Evolutionary conservation across 768 basidiomycete species (phyloP), one percentile per base, ranked within the genome.

Genomic region (Filobasidium floriforme): DNA sequence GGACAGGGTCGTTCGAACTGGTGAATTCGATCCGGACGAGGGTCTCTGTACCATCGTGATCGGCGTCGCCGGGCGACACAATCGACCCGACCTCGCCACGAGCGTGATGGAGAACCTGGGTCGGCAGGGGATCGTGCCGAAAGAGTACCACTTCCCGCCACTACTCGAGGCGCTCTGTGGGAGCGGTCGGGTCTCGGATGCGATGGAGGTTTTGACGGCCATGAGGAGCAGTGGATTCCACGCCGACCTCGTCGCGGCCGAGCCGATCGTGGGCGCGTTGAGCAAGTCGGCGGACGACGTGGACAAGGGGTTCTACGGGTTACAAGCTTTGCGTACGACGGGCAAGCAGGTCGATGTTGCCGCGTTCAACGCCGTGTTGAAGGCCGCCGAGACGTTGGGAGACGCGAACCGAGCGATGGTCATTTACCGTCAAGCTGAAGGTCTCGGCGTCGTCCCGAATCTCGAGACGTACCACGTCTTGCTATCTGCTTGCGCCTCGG

Each of bases 361-460:
- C 41, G 82, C 85, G n/a, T 77, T 89, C 66, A 88, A 89, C 72
- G 81, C 84, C 44, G 75, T 92, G 71, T 79, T 92, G 60, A 81
- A 83, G 62, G 89, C 89, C 0, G 83, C 85, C 1, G 79, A 87
- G 57, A 72, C 76, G 26, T 78, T 86, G 2, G 82, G 82, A 15
- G 89, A 91, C 75, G 78, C 92, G 9, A 86, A 87, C 66, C 87
- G 89, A 32, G 89, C 88, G 0, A 77, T 92, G 41, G 87, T 87
- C 4, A 84, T 86, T n/a, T 90, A 89, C 81, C 85, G 85, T 67
- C 83, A 83, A 22, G 82, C 85, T 29, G 55, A 80, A 0, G 84
- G 85, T 32, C 84, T 88, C 59, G 80, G 78, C 24, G 79, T 86
- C 69, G 74, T 73, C 26, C 87, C 89, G 24, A 82, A 85, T 66